phyloP scores from a whole-genome alignment of 2,329 filamentous ascomycete genomes.

The Plenodomus tracheiphilus region DNA sequence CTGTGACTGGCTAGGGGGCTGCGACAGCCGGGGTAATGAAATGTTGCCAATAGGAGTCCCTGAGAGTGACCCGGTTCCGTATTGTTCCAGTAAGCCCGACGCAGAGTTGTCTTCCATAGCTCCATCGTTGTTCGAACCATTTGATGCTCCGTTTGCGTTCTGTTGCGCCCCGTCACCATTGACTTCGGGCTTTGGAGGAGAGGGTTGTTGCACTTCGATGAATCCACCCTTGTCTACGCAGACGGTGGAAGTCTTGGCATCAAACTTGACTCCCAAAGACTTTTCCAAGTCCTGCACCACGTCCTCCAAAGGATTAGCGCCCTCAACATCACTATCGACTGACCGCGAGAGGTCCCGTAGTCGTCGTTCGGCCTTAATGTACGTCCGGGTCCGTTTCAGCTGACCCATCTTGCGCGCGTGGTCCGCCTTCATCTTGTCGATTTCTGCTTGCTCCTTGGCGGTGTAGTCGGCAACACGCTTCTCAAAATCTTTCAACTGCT shows the following conservation, averaged over 20 bases:
- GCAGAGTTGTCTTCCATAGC: constrained; percentile 49
- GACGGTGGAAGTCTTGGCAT: constrained; percentile 65
- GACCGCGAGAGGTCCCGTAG: constrained; percentile 66
- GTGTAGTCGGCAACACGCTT: constrained; percentile 75
- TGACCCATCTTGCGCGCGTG: constrained; percentile 77
- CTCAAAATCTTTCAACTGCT: constrained; percentile 82
- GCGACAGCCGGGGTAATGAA: constrained; percentile 57
- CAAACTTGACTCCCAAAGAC: constrained; percentile 68
- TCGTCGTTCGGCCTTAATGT: constrained; percentile 75
- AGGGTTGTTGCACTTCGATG: constrained; percentile 57
- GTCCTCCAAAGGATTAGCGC: constrained; percentile 63
- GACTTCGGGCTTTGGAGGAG: constrained; percentile 30
- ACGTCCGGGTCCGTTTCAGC: constrained; percentile 69
- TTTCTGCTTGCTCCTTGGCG: constrained; percentile 74
- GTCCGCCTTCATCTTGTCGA: constrained; percentile 78
- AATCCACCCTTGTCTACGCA: constrained; percentile 79
- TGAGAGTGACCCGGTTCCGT: constrained; percentile 64
- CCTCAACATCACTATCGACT: constrained; percentile 24
- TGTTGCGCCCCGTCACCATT: constrained; percentile 35
- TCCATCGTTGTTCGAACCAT: constrained; percentile 32
- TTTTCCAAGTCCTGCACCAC: constrained; percentile 76
- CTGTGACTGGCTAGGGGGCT: constrained; percentile 61
- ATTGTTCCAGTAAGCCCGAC: constrained; percentile 68
- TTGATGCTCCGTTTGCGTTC: constrained; percentile 40
- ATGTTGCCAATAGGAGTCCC: constrained; percentile 64